phyloP scores from a whole-genome alignment of 495 filamentous ascomycete species.

The Patellaria atrata region DNA sequence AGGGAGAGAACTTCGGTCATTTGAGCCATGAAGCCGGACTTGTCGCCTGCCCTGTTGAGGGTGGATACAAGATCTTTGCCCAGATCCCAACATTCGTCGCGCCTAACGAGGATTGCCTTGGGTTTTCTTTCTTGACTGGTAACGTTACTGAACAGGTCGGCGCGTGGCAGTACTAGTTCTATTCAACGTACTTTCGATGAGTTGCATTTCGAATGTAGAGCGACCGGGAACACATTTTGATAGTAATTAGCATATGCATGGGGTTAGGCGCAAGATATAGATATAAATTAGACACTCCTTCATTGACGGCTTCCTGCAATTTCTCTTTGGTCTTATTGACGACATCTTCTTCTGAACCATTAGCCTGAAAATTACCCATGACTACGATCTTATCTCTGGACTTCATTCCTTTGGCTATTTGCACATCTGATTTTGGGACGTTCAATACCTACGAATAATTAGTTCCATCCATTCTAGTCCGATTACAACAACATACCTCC shows the following conservation, averaged over 20 bases:
- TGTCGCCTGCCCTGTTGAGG: conserved; percentile 14
- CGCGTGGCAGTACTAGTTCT: conserved; percentile 20
- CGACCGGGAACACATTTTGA: too few relatives aligned
- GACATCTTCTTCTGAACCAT: conserved; percentile 9
- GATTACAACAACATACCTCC: conserved; percentile 30
- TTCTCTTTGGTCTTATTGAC: too few relatives aligned
- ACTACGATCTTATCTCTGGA: conserved; percentile 44
- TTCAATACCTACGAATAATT: conserved; percentile 32
- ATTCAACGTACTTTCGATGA: too few relatives aligned
- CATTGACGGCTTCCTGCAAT: too few relatives aligned
- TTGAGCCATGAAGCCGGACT: conserved; percentile 11
- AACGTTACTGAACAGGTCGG: conserved; percentile 13
- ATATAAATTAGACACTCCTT: too few relatives aligned
- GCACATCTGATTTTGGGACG: conserved; percentile 47
- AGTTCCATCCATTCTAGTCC: not conserved
- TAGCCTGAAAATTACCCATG: conserved; percentile 5
- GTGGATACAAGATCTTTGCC: conserved; percentile 17
- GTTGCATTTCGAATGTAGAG: too few relatives aligned
- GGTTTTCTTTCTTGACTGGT: conserved; percentile 14
- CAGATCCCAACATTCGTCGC: conserved; percentile 4
- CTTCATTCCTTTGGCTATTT: conserved; percentile 48
- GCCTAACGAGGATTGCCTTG: conserved; percentile 8
- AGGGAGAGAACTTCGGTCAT: conserved; percentile 11
- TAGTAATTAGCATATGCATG: too few relatives aligned
- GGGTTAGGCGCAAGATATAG: too few relatives aligned